Evolutionary conservation across 75 land plant species (phyloP).

Genomic region (Sequoiadendron giganteum): DNA sequence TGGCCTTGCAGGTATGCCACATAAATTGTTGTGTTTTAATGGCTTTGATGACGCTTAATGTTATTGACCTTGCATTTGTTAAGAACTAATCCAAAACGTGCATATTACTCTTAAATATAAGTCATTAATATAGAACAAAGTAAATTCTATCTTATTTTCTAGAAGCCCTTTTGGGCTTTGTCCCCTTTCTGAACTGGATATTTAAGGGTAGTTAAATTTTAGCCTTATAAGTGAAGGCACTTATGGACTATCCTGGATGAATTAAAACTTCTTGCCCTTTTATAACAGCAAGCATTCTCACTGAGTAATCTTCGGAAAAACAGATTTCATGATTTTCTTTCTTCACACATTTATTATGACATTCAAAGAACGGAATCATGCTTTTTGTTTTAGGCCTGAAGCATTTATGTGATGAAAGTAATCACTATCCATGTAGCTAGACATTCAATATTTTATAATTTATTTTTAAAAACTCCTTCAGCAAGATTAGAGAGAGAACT

Average conservation of each 20-base stretch:
- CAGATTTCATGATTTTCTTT: neutral
- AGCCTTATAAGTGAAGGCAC: neutral
- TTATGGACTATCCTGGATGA: neutral
- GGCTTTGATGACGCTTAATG: neutral
- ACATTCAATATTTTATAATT: neutral
- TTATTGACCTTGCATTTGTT: neutral
- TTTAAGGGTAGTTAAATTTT: neutral
- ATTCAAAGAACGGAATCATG: neutral
- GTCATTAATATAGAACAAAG: neutral
- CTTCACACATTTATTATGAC: neutral
- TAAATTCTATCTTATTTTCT: neutral
- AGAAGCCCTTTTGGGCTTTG: neutral
- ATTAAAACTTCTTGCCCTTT: neutral
- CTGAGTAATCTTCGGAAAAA: neutral
- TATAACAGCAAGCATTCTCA: neutral
- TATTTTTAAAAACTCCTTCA: slow-evolving; percentile 22
- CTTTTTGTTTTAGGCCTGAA: neutral
- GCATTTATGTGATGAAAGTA: slow-evolving; percentile 3
- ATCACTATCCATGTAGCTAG: neutral
- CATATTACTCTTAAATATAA: neutral
- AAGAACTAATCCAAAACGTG: neutral
- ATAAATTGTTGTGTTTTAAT: neutral
- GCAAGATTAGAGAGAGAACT: slow-evolving; percentile 84
- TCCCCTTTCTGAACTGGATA: neutral
- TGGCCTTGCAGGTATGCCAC: slow-evolving; percentile 68